Conservation (phyloP, 805 yeast genomes). For the Schizosaccharomyces octosporus region DNA sequence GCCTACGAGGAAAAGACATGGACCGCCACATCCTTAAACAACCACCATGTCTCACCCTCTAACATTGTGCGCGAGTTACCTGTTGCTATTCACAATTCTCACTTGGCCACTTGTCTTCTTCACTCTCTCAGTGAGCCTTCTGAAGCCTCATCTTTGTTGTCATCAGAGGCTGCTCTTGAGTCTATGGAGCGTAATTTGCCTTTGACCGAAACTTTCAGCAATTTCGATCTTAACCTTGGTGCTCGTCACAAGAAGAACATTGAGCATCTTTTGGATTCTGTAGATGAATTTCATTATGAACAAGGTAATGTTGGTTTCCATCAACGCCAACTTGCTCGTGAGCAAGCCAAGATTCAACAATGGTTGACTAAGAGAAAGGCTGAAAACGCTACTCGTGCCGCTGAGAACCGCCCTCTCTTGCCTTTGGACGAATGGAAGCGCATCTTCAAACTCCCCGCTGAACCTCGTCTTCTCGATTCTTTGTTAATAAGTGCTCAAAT, state of each 20-base stretch:
- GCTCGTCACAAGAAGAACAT: slow-evolving; percentile 21
- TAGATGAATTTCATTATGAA: slow-evolving; percentile 54
- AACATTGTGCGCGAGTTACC: slow-evolving; percentile 53
- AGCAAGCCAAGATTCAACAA: slow-evolving; percentile 39
- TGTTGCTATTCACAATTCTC: slow-evolving; percentile 38
- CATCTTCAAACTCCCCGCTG: slow-evolving; percentile 37
- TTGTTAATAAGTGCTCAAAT: slow-evolving; percentile 43
- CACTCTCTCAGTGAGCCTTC: slow-evolving; percentile 6
- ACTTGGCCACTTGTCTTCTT: slow-evolving; percentile 34
- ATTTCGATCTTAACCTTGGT: slow-evolving; percentile 19
- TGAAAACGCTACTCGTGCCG: slow-evolving; percentile 37
- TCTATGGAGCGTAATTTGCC: slow-evolving; percentile 12
- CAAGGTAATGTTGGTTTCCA: slow-evolving; percentile 59
- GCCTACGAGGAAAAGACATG: slow-evolving; percentile 30
- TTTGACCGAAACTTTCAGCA: slow-evolving; percentile 6
- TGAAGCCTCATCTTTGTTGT: slow-evolving; percentile 4
- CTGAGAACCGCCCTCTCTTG: slow-evolving; percentile 26
- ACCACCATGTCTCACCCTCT: slow-evolving; percentile 33
- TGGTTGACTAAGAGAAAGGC: slow-evolving; percentile 34
- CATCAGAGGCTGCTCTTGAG: slow-evolving; percentile 7
- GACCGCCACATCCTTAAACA: slow-evolving; percentile 36
- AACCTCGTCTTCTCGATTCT: slow-evolving; percentile 53
- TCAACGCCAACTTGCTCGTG: slow-evolving; percentile 53
- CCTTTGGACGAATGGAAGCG: slow-evolving; percentile 39
- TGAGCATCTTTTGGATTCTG: slow-evolving; percentile 40